A percentile compares a stretch with the other conserved stretches of the same genome.
These are phyloP conservation scores for Bolboschoenus planiculmis DNA, from an alignment of 176 grass and related monocot species.

Conservation along the genomic window DNA sequence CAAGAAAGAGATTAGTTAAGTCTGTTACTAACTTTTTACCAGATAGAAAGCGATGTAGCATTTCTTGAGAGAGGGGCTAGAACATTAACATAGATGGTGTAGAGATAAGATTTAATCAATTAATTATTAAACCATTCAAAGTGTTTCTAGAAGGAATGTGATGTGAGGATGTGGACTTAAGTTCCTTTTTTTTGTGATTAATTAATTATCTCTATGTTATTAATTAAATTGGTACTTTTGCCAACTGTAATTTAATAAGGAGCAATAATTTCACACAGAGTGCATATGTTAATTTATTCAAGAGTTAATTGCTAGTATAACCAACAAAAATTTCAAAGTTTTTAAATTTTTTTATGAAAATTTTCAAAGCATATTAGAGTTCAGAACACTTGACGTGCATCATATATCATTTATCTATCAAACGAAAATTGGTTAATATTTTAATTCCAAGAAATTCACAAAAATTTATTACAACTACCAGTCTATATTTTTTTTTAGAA, in stretches of 20 bases:
- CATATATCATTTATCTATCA: too few species aligned
- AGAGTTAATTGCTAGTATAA: neutral
- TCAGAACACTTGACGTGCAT: neutral
- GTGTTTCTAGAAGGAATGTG: neutral
- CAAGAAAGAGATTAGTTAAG: conserved; percentile 12
- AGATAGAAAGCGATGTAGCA: neutral
- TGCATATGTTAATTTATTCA: neutral
- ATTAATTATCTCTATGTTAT: neutral
- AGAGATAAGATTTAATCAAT: neutral
- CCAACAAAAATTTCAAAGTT: neutral
- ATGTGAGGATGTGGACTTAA: neutral
- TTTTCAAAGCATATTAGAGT: neutral
- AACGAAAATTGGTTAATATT: too few species aligned
- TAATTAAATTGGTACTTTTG: neutral
- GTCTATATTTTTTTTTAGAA: too few species aligned
- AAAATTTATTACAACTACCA: too few species aligned
- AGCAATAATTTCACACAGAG: neutral
- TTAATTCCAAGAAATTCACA: too few species aligned
- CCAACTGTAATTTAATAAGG: neutral
- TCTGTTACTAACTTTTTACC: neutral
- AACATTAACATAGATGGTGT: neutral
- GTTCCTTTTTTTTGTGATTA: neutral
- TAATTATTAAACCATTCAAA: neutral
- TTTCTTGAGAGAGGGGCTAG: neutral
- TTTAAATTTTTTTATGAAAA: neutral